Conservation (phyloP, 768 basidiomycete genomes). For the Daedaleopsis sinensis region DNA sequence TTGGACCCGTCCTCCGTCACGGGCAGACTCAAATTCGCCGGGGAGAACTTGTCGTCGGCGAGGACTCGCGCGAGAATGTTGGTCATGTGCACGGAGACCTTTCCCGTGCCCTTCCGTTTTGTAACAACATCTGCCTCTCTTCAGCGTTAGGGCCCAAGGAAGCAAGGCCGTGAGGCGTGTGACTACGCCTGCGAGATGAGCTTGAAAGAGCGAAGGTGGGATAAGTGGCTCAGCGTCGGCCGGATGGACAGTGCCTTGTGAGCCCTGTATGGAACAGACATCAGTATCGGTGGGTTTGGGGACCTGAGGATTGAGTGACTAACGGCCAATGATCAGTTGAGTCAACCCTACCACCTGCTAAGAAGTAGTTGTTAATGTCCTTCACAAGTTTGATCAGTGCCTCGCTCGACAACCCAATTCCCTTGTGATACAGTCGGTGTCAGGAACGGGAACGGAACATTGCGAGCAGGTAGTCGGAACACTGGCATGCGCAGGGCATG, state of each 20-base stretch:
- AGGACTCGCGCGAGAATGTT: conserved; percentile 57
- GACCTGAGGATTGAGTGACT: too few species aligned
- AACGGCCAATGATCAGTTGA: too few species aligned
- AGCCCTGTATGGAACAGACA: conserved; percentile 41
- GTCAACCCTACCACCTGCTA: too few species aligned
- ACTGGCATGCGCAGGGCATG: too few species aligned
- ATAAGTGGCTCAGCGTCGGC: conserved; percentile 40
- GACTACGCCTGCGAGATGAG: neutral
- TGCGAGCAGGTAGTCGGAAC: too few species aligned
- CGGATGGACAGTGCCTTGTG: conserved; percentile 50
- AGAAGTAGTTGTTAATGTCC: too few species aligned
- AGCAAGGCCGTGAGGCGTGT: conserved; percentile 8
- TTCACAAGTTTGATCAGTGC: too few species aligned
- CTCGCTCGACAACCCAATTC: too few species aligned
- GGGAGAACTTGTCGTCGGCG: conserved; percentile 42
- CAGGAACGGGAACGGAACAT: too few species aligned
- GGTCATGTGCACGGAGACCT: conserved; percentile 46
- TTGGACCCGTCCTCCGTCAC: neutral
- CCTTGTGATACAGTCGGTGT: too few species aligned
- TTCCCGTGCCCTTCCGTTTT: neutral
- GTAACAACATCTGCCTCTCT: neutral
- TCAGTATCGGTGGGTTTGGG: neutral
- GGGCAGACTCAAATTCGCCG: conserved; percentile 13
- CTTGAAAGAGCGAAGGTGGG: conserved; percentile 29
- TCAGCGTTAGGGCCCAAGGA: conserved; percentile 10